Evolutionary conservation across 768 basidiomycete genomes (phyloP).

Genomic region (Paxillus rubicundulus): DNA sequence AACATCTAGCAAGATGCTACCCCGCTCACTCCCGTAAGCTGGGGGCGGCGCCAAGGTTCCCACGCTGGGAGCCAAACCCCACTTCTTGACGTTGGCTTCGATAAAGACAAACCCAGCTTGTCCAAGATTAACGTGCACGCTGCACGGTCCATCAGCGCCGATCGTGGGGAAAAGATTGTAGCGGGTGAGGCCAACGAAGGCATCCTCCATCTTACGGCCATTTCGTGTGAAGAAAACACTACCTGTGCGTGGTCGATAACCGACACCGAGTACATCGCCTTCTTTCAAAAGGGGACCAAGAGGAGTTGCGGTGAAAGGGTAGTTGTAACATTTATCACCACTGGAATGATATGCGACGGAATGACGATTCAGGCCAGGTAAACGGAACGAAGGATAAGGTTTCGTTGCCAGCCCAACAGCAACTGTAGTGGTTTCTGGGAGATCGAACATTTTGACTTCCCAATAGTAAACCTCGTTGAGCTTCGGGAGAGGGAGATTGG

Average conservation of each 20-base stretch:
- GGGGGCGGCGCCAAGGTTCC: constrained; percentile 97
- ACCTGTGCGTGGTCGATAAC: constrained; percentile 93
- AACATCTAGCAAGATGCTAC: constrained; percentile 92
- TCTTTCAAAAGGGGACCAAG: constrained; percentile 86
- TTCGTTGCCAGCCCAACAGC: constrained; percentile 94
- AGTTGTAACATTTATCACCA: constrained; percentile 97
- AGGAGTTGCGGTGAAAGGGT: constrained; percentile 83
- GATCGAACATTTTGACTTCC: constrained; percentile 99
- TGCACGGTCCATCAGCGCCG: constrained; percentile 94
- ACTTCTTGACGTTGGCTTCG: constrained; percentile 99
- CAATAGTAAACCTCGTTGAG: constrained; percentile 99
- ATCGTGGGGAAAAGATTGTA: constrained; percentile 98
- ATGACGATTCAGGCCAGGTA: constrained; percentile 82
- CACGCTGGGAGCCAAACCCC: constrained; percentile 96
- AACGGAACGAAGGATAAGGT: constrained; percentile 91
- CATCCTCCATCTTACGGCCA: constrained; percentile 95
- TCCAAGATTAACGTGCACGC: constrained; percentile 95
- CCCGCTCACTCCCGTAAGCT: constrained; percentile 95
- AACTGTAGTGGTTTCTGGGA: constrained; percentile 83
- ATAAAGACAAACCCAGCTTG: constrained; percentile 99
- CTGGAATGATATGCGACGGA: constrained; percentile 95
- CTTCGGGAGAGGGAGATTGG: constrained; percentile 94
- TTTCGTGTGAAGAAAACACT: constrained; percentile 99
- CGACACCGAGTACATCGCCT: constrained; percentile 94
- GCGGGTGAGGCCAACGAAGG: constrained; percentile 82